Evolutionary conservation across 768 basidiomycete genomes (phyloP).

Genomic region (Punctularia strigosozonata): DNA sequence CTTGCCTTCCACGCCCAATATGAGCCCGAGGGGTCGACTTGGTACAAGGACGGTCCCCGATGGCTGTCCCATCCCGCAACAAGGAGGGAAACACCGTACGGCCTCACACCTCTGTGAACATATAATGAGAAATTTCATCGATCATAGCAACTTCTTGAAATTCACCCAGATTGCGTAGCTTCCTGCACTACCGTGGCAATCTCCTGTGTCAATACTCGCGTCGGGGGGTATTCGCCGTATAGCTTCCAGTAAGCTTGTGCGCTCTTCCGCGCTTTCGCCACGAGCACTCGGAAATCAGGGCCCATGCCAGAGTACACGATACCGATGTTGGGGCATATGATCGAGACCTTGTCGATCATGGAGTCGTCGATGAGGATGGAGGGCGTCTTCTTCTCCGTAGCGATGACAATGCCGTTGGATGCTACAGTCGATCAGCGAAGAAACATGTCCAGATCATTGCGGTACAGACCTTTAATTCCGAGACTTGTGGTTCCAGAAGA

Average conservation of each 20-base stretch:
- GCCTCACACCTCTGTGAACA: slow-evolving; percentile 79
- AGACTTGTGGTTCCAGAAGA: slow-evolving; percentile 92
- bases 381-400: slow-evolving; percentile 98
- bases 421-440: slow-evolving; percentile 36
- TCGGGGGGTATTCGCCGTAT: slow-evolving; percentile 96
- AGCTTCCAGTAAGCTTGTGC: slow-evolving; percentile 99
- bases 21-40: slow-evolving; percentile 97
- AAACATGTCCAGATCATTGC: slow-evolving; percentile 1
- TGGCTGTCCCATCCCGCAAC: slow-evolving; percentile 95
- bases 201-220: slow-evolving; percentile 91
- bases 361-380: slow-evolving; percentile 97
- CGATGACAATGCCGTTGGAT: slow-evolving; percentile 98
- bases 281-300: slow-evolving; percentile 92
- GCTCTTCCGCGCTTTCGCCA: slow-evolving; percentile 91
- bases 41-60: slow-evolving; percentile 94
- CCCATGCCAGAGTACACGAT: slow-evolving; percentile 99
- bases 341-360: slow-evolving; percentile 93
- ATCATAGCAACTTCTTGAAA: slow-evolving; percentile 7
- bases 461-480: slow-evolving; percentile 83
- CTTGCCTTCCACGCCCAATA: slow-evolving; percentile 99
- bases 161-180: slow-evolving; percentile 96
- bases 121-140: slow-evolving; percentile 7
- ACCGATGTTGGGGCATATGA: slow-evolving; percentile 97
- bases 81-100: slow-evolving; percentile 95
- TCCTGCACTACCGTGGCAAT: slow-evolving; percentile 98